Percentiles rank a stretch among this genome's conserved stretches.
Conservation (phyloP, 2,329 filamentous ascomycete species). For the Diatrype stigma region DNA sequence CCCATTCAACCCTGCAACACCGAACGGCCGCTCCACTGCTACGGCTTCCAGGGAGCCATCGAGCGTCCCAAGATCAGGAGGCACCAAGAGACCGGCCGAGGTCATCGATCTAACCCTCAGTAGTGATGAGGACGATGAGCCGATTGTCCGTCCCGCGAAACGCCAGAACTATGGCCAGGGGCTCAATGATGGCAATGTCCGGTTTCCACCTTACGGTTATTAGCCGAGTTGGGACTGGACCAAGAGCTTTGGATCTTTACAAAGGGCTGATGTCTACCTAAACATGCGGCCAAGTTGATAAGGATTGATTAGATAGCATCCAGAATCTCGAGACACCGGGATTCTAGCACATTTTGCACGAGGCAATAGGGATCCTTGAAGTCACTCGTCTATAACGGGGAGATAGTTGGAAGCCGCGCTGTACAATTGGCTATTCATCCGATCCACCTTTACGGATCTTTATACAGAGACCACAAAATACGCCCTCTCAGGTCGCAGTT, state of each 20-base stretch:
- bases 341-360: too few relatives aligned
- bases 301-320: too few relatives aligned
- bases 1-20: constrained; percentile 13
- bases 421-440: background rate
- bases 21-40: constrained; percentile 10
- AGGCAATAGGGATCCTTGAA: too few relatives aligned
- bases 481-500: background rate
- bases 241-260: too few relatives aligned
- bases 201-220: constrained; percentile 6
- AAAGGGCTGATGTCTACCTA: too few relatives aligned
- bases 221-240: background rate
- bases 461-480: background rate
- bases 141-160: constrained; percentile 41
- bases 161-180: constrained; percentile 32
- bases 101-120: constrained; percentile 59
- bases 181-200: constrained; percentile 5
- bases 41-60: constrained; percentile 24
- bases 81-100: constrained; percentile 35
- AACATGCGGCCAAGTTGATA: too few relatives aligned
- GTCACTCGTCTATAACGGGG: too few relatives aligned
- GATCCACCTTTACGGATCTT: background rate
- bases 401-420: background rate
- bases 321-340: too few relatives aligned
- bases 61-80: constrained; percentile 31
- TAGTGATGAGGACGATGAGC: constrained; percentile 48